phyloP scores from a whole-genome alignment of 1,284 basidiomycete genomes.

The Mixia osmundae region DNA sequence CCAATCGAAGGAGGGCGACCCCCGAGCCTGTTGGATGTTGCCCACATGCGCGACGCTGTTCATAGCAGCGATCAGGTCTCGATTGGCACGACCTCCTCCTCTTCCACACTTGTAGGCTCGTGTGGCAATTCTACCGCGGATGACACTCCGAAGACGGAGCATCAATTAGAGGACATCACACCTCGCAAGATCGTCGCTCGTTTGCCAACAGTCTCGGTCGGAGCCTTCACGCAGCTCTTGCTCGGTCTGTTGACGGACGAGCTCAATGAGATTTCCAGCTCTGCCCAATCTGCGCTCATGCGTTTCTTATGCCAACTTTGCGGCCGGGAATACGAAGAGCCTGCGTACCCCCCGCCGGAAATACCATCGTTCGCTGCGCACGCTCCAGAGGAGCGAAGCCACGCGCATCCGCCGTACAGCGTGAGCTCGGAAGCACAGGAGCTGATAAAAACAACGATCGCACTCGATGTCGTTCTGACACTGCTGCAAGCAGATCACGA shows the following conservation, averaged over 20 bases:
- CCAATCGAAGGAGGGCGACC: too few relatives aligned
- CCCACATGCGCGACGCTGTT: constrained; percentile 1
- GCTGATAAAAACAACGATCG: constrained; percentile 51
- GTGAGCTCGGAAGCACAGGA: constrained; percentile 19
- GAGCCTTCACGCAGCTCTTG: constrained; percentile 73
- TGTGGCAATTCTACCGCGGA: neutral
- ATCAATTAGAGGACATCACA: neutral
- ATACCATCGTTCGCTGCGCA: neutral
- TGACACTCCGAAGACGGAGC: neutral
- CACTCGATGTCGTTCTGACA: constrained; percentile 65
- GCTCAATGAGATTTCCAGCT: constrained; percentile 9
- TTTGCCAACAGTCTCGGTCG: constrained; percentile 40
- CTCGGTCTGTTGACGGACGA: constrained; percentile 42
- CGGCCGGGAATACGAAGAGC: constrained; percentile 27
- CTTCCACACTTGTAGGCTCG: neutral
- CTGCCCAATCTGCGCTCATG: constrained; percentile 10
- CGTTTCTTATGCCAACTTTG: constrained; percentile 14
- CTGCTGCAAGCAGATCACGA: constrained; percentile 33
- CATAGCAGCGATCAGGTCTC: neutral
- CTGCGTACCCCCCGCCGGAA: constrained; percentile 22
- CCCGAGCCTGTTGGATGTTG: neutral
- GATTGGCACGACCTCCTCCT: neutral
- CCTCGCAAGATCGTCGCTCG: constrained; percentile 15
- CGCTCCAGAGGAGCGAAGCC: neutral
- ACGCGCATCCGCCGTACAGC: constrained; percentile 5